Percentiles rank a stretch among this genome's conserved stretches.
These are phyloP conservation scores for Hamamelis virginiana DNA, from an alignment of 164 flowering plant genomes.

Conservation along the genomic window DNA sequence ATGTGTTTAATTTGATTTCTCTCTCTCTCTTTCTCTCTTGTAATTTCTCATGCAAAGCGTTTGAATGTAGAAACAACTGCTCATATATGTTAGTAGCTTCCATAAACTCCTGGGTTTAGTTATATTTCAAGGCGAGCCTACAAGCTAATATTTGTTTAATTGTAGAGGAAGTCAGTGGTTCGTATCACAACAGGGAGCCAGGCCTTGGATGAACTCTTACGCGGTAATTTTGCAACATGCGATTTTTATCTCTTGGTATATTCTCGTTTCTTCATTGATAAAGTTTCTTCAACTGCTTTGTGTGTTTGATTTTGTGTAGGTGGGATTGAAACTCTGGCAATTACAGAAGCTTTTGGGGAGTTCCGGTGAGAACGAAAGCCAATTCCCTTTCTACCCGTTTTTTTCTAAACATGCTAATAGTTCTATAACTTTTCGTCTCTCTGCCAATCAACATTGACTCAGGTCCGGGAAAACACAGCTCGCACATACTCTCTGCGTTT, in stretches of 20 bases:
- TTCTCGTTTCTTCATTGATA: neutral
- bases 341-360: slow-evolving; percentile 98
- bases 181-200: slow-evolving; percentile 95
- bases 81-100: neutral
- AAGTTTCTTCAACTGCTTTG: neutral
- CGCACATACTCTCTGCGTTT: slow-evolving; percentile 96
- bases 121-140: neutral
- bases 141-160: slow-evolving; percentile 3
- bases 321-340: slow-evolving; percentile 83
- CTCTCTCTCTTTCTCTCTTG: no score
- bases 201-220: slow-evolving; percentile 92
- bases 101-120: neutral
- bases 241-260: neutral
- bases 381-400: neutral
- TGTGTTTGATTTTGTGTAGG: slow-evolving; percentile 41
- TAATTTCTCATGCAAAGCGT: neutral
- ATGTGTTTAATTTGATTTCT: no score
- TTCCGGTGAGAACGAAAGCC: slow-evolving; percentile 54
- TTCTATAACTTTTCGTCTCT: neutral
- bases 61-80: neutral
- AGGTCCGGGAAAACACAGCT: slow-evolving; percentile 99
- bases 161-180: slow-evolving; percentile 81
- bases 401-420: neutral
- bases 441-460: slow-evolving; percentile 5
- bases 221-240: slow-evolving; percentile 51